Evolutionary conservation across 164 flowering plant genomes (phyloP).

Genomic region (Platanus orientalis): DNA sequence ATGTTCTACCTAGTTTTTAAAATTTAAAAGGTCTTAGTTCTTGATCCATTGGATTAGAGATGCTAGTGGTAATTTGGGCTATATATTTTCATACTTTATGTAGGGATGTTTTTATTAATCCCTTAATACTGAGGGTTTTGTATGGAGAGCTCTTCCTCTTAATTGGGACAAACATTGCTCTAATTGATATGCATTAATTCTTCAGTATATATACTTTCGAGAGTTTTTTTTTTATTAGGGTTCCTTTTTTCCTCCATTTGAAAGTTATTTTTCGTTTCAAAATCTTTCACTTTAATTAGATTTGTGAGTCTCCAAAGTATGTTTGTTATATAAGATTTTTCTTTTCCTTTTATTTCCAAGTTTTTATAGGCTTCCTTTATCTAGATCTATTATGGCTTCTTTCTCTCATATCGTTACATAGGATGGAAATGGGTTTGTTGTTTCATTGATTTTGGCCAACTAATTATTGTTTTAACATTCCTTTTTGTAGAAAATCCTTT

Average conservation of each 20-base stretch:
- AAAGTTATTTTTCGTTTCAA: neutral
- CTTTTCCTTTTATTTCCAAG: neutral
- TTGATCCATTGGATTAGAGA: too few relatives aligned
- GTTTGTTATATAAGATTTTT: neutral
- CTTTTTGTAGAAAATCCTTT: neutral
- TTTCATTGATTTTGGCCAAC: conserved; percentile 1
- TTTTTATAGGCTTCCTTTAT: neutral
- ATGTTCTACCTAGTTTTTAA: too few relatives aligned
- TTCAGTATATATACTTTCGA: too few relatives aligned
- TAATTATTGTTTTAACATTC: neutral
- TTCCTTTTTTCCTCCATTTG: too few relatives aligned
- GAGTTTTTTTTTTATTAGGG: too few relatives aligned
- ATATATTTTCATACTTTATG: too few relatives aligned
- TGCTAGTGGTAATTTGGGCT: too few relatives aligned
- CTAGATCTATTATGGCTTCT: neutral
- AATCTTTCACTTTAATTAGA: neutral
- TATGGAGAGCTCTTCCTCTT: conserved; percentile 75
- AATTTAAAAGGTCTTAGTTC: too few relatives aligned
- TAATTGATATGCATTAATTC: conserved; percentile 39
- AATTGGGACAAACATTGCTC: conserved; percentile 79
- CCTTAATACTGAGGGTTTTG: conserved; percentile 80
- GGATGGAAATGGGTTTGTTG: neutral
- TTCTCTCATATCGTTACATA: neutral
- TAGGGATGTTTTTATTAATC: too few relatives aligned
- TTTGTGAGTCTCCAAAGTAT: neutral